These are phyloP conservation scores for Brassica hybrid DNA, from an alignment of 441 rosid genomes.

Conservation along the genomic window DNA sequence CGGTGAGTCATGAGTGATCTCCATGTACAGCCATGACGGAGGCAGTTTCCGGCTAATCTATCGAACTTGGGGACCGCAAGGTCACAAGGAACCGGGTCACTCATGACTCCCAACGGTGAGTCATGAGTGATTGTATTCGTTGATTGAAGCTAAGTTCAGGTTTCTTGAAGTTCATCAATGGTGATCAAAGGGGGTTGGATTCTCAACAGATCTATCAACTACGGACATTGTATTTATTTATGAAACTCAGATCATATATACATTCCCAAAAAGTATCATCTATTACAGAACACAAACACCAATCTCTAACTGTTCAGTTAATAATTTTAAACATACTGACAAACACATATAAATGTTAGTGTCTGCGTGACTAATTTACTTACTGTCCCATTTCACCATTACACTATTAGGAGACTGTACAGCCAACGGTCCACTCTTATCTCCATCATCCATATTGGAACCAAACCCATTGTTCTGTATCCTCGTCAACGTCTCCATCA, in stretches of 20 bases:
- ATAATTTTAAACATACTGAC: slow-evolving; percentile 4
- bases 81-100: no score
- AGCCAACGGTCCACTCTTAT: slow-evolving; percentile 43
- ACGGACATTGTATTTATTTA: neutral
- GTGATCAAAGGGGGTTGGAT: no score
- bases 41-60: no score
- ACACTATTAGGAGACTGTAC: slow-evolving; percentile 62
- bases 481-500: slow-evolving; percentile 49
- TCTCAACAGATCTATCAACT: no score
- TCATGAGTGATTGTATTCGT: no score
- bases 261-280: slow-evolving; percentile 29
- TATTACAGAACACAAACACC: slow-evolving; percentile 23
- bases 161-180: no score
- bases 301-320: slow-evolving; percentile 28
- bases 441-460: slow-evolving; percentile 37
- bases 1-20: no score
- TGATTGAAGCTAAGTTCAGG: no score
- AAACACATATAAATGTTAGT: slow-evolving; percentile 35
- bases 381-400: slow-evolving; percentile 61
- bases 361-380: slow-evolving; percentile 22
- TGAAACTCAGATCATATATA: slow-evolving; percentile 19
- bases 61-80: no score
- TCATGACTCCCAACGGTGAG: no score
- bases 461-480: slow-evolving; percentile 47
- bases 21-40: no score